A percentile compares a stretch with the other conserved stretches of the same genome.
Conservation (phyloP, 139 green algal genomes). For the Chlorella ohadii region DNA sequence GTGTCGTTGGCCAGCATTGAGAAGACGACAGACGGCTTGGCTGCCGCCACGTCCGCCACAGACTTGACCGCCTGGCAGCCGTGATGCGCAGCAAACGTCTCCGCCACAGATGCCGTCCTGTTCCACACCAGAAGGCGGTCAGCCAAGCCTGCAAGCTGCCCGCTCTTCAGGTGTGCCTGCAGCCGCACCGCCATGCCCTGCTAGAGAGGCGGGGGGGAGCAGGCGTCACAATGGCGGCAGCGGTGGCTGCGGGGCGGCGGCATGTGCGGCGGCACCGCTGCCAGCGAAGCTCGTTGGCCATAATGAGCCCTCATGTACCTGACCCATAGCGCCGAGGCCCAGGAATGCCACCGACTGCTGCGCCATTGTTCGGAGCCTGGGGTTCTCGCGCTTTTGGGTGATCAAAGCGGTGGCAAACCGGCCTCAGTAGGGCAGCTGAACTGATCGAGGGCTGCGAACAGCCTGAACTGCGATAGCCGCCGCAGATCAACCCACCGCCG, state of each 20-base stretch:
- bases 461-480: no score
- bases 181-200: slow-evolving; percentile 14
- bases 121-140: slow-evolving; percentile 34
- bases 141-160: no score
- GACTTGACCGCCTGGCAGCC: not conserved
- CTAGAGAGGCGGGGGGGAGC: not conserved
- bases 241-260: not conserved
- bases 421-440: no score
- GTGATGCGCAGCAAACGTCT: not conserved
- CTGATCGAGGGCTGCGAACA: no score
- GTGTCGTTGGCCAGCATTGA: slow-evolving; percentile 32
- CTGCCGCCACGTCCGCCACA: not conserved
- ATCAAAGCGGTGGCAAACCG: no score
- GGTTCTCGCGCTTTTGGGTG: no score
- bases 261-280: not conserved
- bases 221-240: not conserved
- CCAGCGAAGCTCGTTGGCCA: no score
- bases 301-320: no score
- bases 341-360: not conserved
- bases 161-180: not conserved
- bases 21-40: not conserved
- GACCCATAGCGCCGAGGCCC: slow-evolving; percentile 40
- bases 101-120: not conserved
- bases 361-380: no score
- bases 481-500: no score